Conservation (phyloP, 208 protist species). For the Crithidia expoeki region DNA sequence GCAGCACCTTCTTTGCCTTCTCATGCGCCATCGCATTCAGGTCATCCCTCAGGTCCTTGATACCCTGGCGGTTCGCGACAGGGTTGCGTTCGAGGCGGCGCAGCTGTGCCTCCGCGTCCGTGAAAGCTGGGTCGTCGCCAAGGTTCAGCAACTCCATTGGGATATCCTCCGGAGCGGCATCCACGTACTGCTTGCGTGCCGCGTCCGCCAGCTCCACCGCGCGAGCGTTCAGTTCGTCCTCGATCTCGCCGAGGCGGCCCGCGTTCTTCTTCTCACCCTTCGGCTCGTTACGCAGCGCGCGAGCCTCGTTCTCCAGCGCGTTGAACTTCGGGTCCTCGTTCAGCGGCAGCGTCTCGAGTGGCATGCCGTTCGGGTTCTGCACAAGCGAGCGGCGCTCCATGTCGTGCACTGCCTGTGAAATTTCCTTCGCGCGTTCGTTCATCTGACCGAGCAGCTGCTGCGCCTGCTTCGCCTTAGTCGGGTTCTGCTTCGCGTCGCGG, state of each 20-base stretch:
- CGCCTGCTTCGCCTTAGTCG: conserved; percentile 49
- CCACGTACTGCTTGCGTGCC: conserved; percentile 57
- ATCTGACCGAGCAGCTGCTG: conserved; percentile 71
- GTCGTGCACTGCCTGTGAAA: conserved; percentile 66
- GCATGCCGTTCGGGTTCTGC: conserved; percentile 66
- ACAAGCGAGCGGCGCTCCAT: conserved; percentile 46
- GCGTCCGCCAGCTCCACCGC: conserved; percentile 64
- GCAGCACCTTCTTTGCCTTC: conserved; percentile 54
- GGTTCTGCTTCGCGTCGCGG: conserved; percentile 57
- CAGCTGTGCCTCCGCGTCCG: conserved; percentile 55
- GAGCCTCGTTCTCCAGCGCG: conserved; percentile 65
- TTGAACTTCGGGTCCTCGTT: conserved; percentile 71
- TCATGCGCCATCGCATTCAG: conserved; percentile 69
- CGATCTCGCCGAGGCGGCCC: conserved; percentile 44
- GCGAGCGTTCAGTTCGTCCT: conserved; percentile 62
- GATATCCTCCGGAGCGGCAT: conserved; percentile 46
- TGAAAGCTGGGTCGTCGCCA: conserved; percentile 63
- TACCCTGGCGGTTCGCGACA: conserved; percentile 58
- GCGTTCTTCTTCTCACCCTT: conserved; percentile 47
- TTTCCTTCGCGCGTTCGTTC: conserved; percentile 71
- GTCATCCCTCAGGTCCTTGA: conserved; percentile 69
- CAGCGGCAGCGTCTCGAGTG: conserved; percentile 59
- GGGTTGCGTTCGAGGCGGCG: conserved; percentile 67
- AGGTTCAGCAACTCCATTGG: conserved; percentile 64
- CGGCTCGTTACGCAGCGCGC: conserved; percentile 45